These are phyloP conservation scores for Komagataella phaffii DNA, from an alignment of 805 yeast species.

Conservation along the genomic window DNA sequence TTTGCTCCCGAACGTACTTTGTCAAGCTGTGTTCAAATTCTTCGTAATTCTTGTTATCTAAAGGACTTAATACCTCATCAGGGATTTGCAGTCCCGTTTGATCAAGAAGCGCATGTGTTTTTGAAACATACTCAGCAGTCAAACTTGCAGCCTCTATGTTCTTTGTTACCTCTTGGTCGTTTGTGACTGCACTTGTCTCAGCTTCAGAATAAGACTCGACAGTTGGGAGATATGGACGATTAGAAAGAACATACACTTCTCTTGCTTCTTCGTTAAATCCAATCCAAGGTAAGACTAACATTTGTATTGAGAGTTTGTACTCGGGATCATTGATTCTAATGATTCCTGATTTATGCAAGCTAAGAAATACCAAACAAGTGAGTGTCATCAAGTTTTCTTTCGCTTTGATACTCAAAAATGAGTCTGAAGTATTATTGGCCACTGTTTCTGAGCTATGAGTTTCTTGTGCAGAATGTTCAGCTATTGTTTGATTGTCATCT, in stretches of 20 bases:
- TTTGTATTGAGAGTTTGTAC: conserved; percentile 45
- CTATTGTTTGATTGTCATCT: conserved; percentile 3
- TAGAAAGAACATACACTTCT: conserved; percentile 20
- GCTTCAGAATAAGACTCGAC: neutral
- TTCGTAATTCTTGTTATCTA: neutral
- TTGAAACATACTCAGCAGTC: neutral
- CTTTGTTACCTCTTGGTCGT: neutral
- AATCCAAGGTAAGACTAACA: conserved; percentile 51
- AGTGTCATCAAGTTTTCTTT: neutral
- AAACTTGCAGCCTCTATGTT: neutral
- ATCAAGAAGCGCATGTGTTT: neutral
- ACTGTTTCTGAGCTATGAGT: neutral
- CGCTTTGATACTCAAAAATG: neutral
- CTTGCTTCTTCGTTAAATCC: conserved; percentile 52
- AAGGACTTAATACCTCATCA: neutral
- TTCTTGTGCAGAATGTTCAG: neutral
- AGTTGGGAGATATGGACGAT: neutral
- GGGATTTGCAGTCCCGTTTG: neutral
- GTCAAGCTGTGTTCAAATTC: neutral
- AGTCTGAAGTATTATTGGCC: neutral
- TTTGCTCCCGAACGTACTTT: neutral
- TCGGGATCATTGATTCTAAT: conserved; percentile 34
- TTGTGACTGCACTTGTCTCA: neutral
- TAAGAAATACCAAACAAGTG: neutral
- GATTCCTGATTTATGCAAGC: conserved; percentile 15